phyloP scores from a whole-genome alignment of 306 rosid genomes.

The Myrica gale region DNA sequence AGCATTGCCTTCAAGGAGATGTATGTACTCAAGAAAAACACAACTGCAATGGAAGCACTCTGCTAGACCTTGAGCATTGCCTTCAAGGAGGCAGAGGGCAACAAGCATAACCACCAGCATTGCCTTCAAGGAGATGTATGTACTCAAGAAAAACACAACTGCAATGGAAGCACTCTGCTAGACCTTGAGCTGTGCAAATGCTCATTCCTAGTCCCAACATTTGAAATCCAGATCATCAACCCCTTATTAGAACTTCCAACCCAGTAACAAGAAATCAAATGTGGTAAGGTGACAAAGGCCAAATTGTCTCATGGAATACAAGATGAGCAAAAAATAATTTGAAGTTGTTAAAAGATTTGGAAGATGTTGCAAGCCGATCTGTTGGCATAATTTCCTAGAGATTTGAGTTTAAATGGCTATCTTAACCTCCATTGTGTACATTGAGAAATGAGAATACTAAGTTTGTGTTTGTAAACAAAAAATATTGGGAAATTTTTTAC shows the following conservation, averaged over 20 bases:
- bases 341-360: too few species aligned
- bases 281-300: too few species aligned
- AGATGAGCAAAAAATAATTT: too few species aligned
- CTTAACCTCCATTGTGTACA: too few species aligned
- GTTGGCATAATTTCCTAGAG: too few species aligned
- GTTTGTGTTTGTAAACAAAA: background rate
- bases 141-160: constrained; percentile 59
- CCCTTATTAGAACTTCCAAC: too few species aligned
- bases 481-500: too few species aligned
- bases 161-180: constrained; percentile 92
- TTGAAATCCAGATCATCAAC: background rate
- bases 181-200: constrained; percentile 89
- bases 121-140: constrained; percentile 59
- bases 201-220: constrained; percentile 72
- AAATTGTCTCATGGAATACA: too few species aligned
- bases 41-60: constrained; percentile 63
- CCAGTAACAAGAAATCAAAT: too few species aligned
- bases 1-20: constrained; percentile 60
- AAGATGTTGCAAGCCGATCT: too few species aligned
- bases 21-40: constrained; percentile 68
- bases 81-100: too few species aligned
- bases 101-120: constrained; percentile 57
- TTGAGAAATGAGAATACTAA: background rate
- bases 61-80: constrained; percentile 96
- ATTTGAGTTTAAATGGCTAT: too few species aligned